A percentile compares a stretch with the other conserved stretches of the same genome.
Conservation (phyloP, 768 basidiomycete species). For the Roridomyces roridus region DNA sequence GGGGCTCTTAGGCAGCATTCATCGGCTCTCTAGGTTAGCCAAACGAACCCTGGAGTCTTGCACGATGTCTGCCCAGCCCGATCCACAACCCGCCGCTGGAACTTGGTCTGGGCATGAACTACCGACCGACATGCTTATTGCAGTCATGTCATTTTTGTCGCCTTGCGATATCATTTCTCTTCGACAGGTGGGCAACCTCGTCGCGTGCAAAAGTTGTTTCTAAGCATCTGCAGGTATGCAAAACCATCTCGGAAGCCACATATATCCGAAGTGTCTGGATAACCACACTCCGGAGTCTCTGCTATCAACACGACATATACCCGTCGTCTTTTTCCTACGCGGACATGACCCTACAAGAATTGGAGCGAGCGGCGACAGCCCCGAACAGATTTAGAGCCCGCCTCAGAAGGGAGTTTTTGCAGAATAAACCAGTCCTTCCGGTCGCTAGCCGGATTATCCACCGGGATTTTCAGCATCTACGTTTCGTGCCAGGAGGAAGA, state of each 20-base stretch:
- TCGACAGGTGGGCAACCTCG: background rate
- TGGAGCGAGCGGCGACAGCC: slow-evolving; percentile 13
- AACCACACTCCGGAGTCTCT: background rate
- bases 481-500: slow-evolving; percentile 20
- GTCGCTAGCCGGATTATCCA: background rate
- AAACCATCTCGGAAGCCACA: background rate
- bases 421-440: background rate
- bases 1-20: too few species aligned
- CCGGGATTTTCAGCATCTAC: slow-evolving; percentile 16
- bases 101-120: background rate
- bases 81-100: too few species aligned
- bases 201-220: too few species aligned
- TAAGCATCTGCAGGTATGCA: too few species aligned
- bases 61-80: background rate
- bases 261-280: slow-evolving; percentile 20
- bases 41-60: too few species aligned
- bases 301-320: slow-evolving; percentile 13
- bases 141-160: background rate
- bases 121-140: background rate
- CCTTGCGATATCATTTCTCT: slow-evolving; percentile 5
- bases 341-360: slow-evolving; percentile 2
- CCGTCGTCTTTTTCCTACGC: slow-evolving; percentile 2
- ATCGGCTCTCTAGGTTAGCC: too few species aligned
- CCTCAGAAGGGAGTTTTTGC: background rate
- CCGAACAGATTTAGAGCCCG: slow-evolving; percentile 2